Evolutionary conservation across 1,284 basidiomycete genomes (phyloP).

Genomic region (Microbotryomycetes sp.): DNA sequence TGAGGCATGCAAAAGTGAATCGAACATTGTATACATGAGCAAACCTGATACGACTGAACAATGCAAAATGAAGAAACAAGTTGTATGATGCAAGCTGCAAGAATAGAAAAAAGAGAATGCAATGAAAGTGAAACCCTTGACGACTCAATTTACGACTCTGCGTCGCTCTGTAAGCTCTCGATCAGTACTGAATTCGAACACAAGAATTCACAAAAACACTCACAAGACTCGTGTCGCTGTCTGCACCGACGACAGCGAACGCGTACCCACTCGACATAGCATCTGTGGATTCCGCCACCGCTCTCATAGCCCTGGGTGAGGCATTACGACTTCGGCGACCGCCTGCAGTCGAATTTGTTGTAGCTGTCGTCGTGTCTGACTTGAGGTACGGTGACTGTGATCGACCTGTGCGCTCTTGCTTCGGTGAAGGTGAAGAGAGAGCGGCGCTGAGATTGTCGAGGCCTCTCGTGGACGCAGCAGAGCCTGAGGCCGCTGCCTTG

Average conservation of each 20-base stretch:
- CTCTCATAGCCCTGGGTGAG: background rate
- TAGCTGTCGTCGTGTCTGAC: too few species aligned
- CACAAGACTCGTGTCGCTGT: background rate
- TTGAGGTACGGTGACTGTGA: background rate
- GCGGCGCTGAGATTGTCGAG: background rate
- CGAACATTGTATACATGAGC: too few species aligned
- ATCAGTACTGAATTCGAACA: background rate
- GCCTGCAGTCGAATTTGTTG: background rate
- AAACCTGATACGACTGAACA: too few species aligned
- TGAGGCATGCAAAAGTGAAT: too few species aligned
- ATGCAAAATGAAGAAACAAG: too few species aligned
- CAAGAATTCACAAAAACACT: background rate
- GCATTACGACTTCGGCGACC: background rate
- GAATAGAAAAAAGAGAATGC: too few species aligned
- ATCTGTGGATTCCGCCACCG: background rate
- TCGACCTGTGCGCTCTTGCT: background rate
- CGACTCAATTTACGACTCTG: background rate
- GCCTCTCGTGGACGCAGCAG: background rate
- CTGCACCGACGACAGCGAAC: constrained; percentile 1
- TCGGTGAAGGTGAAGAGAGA: background rate
- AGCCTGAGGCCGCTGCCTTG: background rate
- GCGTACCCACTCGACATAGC: background rate
- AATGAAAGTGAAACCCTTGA: too few species aligned
- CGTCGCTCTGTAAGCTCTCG: background rate
- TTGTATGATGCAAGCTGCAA: too few species aligned